Base-by-base conservation (phyloP, 2,329 filamentous ascomycete genomes). In the Penicillium hordei region DNA sequence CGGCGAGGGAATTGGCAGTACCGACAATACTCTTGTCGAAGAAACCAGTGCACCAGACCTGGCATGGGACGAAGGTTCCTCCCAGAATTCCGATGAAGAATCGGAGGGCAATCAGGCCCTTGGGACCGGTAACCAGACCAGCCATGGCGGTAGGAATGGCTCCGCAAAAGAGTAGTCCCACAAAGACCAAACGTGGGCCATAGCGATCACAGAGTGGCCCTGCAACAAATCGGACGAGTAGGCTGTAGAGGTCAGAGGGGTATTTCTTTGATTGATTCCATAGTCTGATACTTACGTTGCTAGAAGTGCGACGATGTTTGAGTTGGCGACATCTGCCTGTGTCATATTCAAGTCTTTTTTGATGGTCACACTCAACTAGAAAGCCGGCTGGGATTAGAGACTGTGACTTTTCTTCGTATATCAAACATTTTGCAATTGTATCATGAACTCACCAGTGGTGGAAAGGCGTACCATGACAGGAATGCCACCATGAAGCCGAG, bases 21-120 rank as follows among this genome's bases (percentile, higher is more conserved):
- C 93, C 93, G 19, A 96, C 89, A 27, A 96, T 83, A 68, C 93
- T 94, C 79, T 93, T 94, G 77, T 97, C 92, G 72, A 91, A 96
- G 80, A 96, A 96, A 0, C 88, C 91, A 0, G 91, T 96, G 10
- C 89, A 90, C 91, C 92, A 96, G 7, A 96, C 93, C 72, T 95
- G 91, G 73, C 91, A 96, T 9, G 76, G 76, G 13, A 78, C 76
- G 51, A 78, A 78, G 15, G 72, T 76, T 13, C 74, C 76, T 27
- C 76, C 76, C 0, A 78, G 67, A 17, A 78, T 77, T 17, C 76
- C 76, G 31, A 78, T 67, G 55, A 78, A 78, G 64, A 78, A 78
- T 43, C 76, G 71, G 43, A 77, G 57, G 3, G 76, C 76, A 57
- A 78, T 77, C 29, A 78, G 58, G 31, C 76, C 74, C 13, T 90